Conservation (phyloP, 1,139 yeast species). For the Blastobotrys ciferrii region DNA sequence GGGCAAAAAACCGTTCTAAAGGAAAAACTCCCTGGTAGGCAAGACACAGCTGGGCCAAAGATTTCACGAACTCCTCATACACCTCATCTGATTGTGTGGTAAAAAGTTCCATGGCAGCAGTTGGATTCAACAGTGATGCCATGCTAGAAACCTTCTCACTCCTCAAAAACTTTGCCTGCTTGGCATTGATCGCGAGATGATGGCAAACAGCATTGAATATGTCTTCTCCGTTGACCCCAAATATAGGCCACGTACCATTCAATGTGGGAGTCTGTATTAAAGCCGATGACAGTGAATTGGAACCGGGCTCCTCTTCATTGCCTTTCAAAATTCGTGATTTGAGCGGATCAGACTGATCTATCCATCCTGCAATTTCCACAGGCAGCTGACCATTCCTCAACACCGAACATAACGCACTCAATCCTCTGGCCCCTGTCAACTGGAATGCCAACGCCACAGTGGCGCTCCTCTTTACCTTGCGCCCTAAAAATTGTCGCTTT, state of each 20-base stretch:
- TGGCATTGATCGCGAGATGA: constrained; percentile 1
- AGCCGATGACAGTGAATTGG: neutral
- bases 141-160: neutral
- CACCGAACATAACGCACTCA: constrained; percentile 18
- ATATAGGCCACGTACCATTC: constrained; percentile 7
- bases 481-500: constrained; percentile 19
- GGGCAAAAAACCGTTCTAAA: constrained; percentile 5
- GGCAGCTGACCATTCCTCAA: constrained; percentile 15
- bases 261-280: constrained; percentile 3
- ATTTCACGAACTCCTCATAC: neutral
- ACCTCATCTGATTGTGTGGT: neutral
- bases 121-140: neutral
- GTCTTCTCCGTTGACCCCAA: constrained; percentile 2
- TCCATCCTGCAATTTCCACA: constrained; percentile 3
- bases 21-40: constrained; percentile 4
- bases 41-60: neutral
- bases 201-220: constrained; percentile 4
- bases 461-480: constrained; percentile 21
- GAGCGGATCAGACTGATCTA: constrained; percentile 18
- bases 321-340: neutral
- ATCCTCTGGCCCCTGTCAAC: constrained; percentile 22
- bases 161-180: constrained; percentile 1
- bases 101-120: constrained; percentile 5
- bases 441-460: constrained; percentile 25
- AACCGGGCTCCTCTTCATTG: neutral